phyloP scores from a whole-genome alignment of 2,329 filamentous ascomycete species.

The Curvularia eragrostidis region DNA sequence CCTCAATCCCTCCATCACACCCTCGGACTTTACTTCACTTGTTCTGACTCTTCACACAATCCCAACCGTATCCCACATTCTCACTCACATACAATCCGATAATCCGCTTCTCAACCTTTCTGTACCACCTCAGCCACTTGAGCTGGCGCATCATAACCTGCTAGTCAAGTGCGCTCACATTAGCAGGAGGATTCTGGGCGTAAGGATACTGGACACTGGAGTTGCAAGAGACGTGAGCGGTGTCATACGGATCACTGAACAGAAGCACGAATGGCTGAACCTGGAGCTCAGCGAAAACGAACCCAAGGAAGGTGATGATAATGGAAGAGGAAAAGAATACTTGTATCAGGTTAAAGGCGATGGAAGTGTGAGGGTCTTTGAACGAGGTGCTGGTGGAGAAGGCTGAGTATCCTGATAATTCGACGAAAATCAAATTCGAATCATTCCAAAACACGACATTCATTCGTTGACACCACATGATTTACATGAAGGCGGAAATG shows the following conservation, averaged over 20 bases:
- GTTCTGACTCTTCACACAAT: conserved; percentile 38
- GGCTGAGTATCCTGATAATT: neutral
- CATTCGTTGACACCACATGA: neutral
- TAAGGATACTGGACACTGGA: conserved; percentile 82
- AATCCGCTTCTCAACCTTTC: conserved; percentile 70
- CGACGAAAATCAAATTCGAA: neutral
- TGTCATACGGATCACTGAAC: conserved; percentile 74
- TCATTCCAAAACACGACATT: neutral
- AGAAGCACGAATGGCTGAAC: conserved; percentile 39
- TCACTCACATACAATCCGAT: conserved; percentile 72
- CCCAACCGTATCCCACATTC: conserved; percentile 69
- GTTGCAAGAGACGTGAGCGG: conserved; percentile 91
- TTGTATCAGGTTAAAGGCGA: conserved; percentile 83
- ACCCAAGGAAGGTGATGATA: conserved; percentile 28
- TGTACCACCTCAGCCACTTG: conserved; percentile 52
- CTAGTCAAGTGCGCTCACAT: conserved; percentile 75
- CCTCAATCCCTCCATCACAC: conserved; percentile 32
- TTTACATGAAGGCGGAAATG: neutral
- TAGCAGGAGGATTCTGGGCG: conserved; percentile 72
- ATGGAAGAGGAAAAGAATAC: conserved; percentile 68
- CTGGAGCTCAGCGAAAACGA: conserved; percentile 29
- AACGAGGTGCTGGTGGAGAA: conserved; percentile 66
- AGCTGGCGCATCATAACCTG: conserved; percentile 57
- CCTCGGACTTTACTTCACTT: conserved; percentile 30
- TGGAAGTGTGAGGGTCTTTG: conserved; percentile 82